Evolutionary conservation across 768 basidiomycete species (phyloP).

Genomic region (Mycena filopes): DNA sequence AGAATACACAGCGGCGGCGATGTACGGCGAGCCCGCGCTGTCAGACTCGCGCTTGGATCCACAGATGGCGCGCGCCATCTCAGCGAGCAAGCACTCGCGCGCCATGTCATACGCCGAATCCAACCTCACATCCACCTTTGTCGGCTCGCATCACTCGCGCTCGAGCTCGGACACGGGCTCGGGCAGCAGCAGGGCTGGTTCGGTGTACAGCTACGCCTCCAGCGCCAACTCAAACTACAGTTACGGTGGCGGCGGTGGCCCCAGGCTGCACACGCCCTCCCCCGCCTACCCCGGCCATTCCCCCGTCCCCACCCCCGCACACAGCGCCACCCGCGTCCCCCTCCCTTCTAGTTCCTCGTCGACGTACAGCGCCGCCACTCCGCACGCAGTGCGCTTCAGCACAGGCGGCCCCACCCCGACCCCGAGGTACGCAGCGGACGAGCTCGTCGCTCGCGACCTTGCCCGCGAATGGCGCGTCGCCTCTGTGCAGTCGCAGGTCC

Average conservation of each 20-base stretch:
- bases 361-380: no score
- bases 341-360: no score
- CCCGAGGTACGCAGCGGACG: constrained; percentile 31
- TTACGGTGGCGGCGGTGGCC: no score
- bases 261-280: no score
- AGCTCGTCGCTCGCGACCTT: constrained; percentile 23
- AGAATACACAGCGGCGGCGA: constrained; percentile 12
- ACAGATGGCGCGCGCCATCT: constrained; percentile 27
- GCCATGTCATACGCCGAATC: not conserved
- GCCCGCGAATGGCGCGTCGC: constrained; percentile 13
- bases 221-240: no score
- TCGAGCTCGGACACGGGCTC: no score
- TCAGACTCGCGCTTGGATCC: constrained; percentile 27
- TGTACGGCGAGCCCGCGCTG: constrained; percentile 25
- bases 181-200: not conserved
- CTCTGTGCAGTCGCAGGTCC: constrained; percentile 12
- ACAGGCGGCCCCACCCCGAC: constrained; percentile 5
- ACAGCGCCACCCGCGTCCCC: no score
- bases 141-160: no score
- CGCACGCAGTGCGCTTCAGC: no score
- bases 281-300: no score
- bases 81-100: constrained; percentile 3
- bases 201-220: not conserved
- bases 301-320: no score
- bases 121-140: constrained; percentile 11